Base-by-base conservation (phyloP, 2,329 filamentous ascomycete genomes). In the Magnaporthales sp. region DNA sequence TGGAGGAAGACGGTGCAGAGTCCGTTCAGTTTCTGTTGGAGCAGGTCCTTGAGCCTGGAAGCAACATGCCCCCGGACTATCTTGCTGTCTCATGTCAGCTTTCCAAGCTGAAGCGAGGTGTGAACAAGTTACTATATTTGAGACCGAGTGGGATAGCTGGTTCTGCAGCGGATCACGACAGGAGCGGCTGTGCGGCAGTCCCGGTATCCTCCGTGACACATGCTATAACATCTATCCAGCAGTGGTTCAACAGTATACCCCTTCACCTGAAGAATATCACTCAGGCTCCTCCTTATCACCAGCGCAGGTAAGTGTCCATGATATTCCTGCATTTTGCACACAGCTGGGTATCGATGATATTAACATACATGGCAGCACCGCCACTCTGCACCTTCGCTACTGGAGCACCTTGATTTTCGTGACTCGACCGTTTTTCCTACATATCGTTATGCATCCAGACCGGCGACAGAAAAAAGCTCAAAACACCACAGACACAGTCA, bases 391-490 rank as follows among this genome's bases (percentile, higher is more conserved):
- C 24, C 67, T 73, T 26, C 69, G 71, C 8, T 73, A 71, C 68
- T 73, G 70, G 70, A 70, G 68, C 66, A 65, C 67, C 27, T 66
- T 68, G 29, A 64, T 72, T 10, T 71, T 71, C 31, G 69, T 69
- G 46, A 73, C 71, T 0, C 70, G 71, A 1, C 82, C 86, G 30
- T 74, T 74, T 46, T 63, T 74, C 46, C 68, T 74, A 2, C 72
- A 73, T 62, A 68, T 64, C 19, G 70, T 70, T 1, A 65, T 70
- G 19, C 68, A 70, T 26, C 64, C 64, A 15, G 38, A 66, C n/a
- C 29, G 31, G 11, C 54, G 24, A 19, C 64, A 30, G n/a, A 54
- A 66, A 26, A n/a, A n/a, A 10, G 7, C 54, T 1, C 54, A 24
- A 26, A 58, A 10, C 13, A 11, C 54, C 54, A 58, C n/a, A 10